Percentiles rank a stretch among this genome's conserved stretches.
Conservation (phyloP, 208 protist species). For the Leishmania gerbilli region DNA sequence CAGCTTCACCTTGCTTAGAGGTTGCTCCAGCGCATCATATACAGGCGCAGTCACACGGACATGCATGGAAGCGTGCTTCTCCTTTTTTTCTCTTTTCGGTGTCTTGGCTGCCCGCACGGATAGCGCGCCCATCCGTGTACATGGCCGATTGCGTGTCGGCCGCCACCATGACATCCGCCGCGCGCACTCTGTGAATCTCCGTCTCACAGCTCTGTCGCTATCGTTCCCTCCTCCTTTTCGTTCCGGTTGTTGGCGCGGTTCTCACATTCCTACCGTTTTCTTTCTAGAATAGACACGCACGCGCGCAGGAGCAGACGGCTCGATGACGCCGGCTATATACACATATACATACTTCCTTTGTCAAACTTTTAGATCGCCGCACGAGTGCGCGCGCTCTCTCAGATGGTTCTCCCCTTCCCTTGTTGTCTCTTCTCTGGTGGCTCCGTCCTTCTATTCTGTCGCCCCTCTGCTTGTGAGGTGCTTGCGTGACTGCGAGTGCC, state of each 20-base stretch:
- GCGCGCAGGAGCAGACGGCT: background rate
- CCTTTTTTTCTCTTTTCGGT: background rate
- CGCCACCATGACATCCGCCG: background rate
- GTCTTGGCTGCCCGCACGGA: background rate
- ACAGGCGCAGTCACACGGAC: background rate
- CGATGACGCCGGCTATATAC: background rate
- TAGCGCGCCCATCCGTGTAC: background rate
- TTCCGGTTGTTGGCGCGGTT: background rate
- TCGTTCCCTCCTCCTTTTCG: background rate
- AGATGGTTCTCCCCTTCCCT: background rate
- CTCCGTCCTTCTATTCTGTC: background rate
- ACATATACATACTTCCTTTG: conserved; percentile 1
- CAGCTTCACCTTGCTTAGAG: background rate
- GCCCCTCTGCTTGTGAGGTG: background rate
- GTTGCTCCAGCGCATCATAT: background rate
- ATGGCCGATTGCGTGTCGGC: background rate
- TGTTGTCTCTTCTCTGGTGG: no score
- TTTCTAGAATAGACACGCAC: background rate
- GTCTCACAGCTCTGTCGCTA: background rate
- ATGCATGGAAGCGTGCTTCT: background rate
- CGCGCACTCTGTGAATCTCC: background rate
- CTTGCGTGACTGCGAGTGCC: background rate
- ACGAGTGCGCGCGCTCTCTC: background rate
- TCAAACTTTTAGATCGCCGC: background rate
- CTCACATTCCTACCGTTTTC: background rate